Evolutionary conservation across 139 green algal species (phyloP).

Genomic region (Chlamydomonas applanata): DNA sequence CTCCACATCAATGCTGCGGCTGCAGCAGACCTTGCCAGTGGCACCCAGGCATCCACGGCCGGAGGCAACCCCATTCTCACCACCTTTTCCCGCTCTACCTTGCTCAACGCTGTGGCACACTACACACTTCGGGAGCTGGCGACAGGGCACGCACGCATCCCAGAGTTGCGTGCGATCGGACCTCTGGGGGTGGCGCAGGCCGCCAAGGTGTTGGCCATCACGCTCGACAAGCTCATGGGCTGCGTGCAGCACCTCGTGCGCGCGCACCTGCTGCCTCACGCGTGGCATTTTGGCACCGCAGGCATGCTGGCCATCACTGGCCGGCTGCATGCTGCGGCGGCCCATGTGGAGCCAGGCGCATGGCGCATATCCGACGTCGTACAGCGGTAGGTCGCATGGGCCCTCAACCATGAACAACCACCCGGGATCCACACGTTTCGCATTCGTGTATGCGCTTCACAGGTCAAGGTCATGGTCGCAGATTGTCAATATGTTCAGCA

Average conservation of each 20-base stretch:
- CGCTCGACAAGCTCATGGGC: constrained; percentile 11
- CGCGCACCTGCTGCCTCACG: constrained; percentile 1
- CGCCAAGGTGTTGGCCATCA: neutral
- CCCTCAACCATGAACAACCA: neutral
- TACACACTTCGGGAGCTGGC: constrained; percentile 22
- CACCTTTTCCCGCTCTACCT: constrained; percentile 6
- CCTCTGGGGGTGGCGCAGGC: neutral
- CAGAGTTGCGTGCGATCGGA: constrained; percentile 15
- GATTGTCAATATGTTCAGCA: no score
- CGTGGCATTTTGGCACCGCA: constrained; percentile 6
- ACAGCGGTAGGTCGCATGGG: neutral
- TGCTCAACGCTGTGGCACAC: constrained; percentile 19
- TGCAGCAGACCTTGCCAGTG: neutral
- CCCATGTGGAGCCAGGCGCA: neutral
- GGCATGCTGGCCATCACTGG: neutral
- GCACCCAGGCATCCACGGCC: neutral
- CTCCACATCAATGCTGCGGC: constrained; percentile 29
- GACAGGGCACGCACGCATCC: constrained; percentile 7
- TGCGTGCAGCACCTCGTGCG: constrained; percentile 5
- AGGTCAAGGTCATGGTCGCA: no score
- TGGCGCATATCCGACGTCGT: constrained; percentile 6
- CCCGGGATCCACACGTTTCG: neutral
- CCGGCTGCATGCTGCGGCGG: neutral
- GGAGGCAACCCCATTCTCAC: constrained; percentile 7
- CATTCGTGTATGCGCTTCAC: neutral